Evolutionary conservation across 2,329 filamentous ascomycete genomes (phyloP), one percentile per base, ranked within the genome.

Genomic region (Neonectria neomacrospora): DNA sequence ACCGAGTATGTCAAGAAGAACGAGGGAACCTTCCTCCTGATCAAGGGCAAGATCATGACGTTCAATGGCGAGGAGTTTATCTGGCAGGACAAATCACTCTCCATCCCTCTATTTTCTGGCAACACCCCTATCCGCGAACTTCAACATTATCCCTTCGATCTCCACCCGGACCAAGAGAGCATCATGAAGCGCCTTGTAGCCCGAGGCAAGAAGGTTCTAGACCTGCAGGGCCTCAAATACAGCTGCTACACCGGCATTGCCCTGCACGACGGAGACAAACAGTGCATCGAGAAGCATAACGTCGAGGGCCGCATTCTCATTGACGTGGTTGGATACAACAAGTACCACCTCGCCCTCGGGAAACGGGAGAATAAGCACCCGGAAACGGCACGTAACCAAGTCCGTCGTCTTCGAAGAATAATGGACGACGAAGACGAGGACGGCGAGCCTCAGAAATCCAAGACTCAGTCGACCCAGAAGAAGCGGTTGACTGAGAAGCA

Each of bases 301-400:
- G 79, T 82, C 26, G 77, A 83, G 51, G 75, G 80, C 1, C 71
- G 78, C 39, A 72, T 81, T 26, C 73, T 82, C 16, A 68, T 82
- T 44, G 80, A 83, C 44, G 75, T 79, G 6, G 66, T 75, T 8
- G 80, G 81, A 7, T 82, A 79, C 70, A 79, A 80, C 63, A 82
- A 80, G 67, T 77, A 81, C 64, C 74, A 80, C 34, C 71, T 78
- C 2, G 68, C 75, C 0, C 72, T 75, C 64, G 78, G 77, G 10
- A 75, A 73, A 50, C 74, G 78, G 11, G 80, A 81, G 63, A 72
- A 68, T 16, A 74, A 72, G 37, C 74, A 80, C 51, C 72, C 73
- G 0, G 64, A 74, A 2, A 71, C 71, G 8, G 65, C 70, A 45
- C 71, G 66, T 10, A 74, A 75, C 26, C 62, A 63, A 9, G 58